Evolutionary conservation across 1,284 basidiomycete genomes (phyloP).

Genomic region (Rhodotorula sp.): DNA sequence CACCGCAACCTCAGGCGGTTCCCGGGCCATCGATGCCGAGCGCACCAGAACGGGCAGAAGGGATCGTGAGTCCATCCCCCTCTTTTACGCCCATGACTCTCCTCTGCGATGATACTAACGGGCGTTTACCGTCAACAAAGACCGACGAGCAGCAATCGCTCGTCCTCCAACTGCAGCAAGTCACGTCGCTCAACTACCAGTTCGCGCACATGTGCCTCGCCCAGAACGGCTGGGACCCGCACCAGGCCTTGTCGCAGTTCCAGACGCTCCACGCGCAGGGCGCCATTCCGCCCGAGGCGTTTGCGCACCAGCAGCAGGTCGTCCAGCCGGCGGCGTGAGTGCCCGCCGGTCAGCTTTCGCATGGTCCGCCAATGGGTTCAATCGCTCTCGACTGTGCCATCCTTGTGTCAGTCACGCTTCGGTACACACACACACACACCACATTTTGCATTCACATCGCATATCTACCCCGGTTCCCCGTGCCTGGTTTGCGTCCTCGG

Average conservation of each 20-base stretch:
- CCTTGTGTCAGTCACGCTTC: no score
- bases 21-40: background rate
- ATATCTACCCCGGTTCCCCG: no score
- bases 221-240: constrained; percentile 50
- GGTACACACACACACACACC: no score
- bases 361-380: background rate
- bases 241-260: constrained; percentile 47
- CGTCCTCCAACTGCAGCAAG: constrained; percentile 46
- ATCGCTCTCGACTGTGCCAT: no score
- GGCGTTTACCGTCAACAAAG: background rate
- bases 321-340: background rate
- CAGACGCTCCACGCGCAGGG: constrained; percentile 43
- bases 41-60: constrained; percentile 18
- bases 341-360: background rate
- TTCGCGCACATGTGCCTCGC: constrained; percentile 49
- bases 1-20: background rate
- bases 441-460: no score
- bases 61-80: background rate
- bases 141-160: constrained; percentile 48
- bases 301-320: constrained; percentile 1
- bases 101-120: background rate
- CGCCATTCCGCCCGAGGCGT: constrained; percentile 36
- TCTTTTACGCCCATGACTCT: background rate
- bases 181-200: constrained; percentile 48
- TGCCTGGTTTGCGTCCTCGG: no score